Percentiles rank a stretch among this genome's conserved stretches.
Conservation (phyloP, 176 grass and related monocot species). For the Thalia dealbata region DNA sequence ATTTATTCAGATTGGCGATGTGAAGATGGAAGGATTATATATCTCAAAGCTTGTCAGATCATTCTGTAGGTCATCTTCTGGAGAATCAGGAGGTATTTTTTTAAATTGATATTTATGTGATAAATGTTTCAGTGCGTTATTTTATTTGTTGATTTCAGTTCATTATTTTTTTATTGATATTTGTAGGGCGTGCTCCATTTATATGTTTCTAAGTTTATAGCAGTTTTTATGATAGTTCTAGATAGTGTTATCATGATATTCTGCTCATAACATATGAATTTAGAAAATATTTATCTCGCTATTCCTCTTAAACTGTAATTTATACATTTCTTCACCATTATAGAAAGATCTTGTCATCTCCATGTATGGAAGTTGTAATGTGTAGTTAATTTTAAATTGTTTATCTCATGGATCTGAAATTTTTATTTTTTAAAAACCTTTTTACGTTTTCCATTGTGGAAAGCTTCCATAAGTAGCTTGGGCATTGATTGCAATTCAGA, state of each 20-base stretch:
- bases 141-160: background rate
- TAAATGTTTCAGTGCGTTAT: too few species aligned
- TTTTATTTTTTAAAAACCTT: background rate
- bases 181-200: background rate
- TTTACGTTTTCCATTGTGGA: background rate
- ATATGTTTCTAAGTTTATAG: too few species aligned
- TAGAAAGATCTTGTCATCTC: too few species aligned
- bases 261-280: too few species aligned
- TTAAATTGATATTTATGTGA: too few species aligned
- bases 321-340: too few species aligned
- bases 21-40: conserved; percentile 87
- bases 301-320: too few species aligned
- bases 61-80: conserved; percentile 62
- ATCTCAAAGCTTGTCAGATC: conserved; percentile 74
- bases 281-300: too few species aligned
- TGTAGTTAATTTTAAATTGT: background rate
- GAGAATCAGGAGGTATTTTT: conserved; percentile 43
- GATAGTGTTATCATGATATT: too few species aligned
- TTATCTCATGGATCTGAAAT: background rate
- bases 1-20: conserved; percentile 67
- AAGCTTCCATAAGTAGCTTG: background rate
- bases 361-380: background rate
- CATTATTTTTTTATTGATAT: background rate
- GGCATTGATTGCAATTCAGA: background rate
- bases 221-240: too few species aligned